phyloP scores from a whole-genome alignment of 129 eudicot genomes.

The Tanacetum coccineum region DNA sequence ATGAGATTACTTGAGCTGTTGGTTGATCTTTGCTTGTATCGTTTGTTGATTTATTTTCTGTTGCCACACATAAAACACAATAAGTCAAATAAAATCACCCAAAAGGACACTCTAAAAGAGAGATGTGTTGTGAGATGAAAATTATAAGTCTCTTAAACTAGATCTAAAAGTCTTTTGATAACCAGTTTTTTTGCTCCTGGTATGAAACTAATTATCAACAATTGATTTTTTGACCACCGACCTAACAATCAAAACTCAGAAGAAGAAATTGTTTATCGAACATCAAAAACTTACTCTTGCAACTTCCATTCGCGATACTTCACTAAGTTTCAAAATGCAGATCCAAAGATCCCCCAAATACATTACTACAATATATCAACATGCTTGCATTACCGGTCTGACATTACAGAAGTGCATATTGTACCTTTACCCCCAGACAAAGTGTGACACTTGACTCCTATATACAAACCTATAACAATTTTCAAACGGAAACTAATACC shows the following conservation, averaged over 20 bases:
- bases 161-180: no score
- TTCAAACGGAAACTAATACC: neutral
- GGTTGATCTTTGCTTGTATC: constrained; percentile 67
- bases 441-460: neutral
- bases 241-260: no score
- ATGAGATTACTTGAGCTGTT: constrained; percentile 43
- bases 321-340: no score
- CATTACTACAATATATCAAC: neutral
- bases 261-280: no score
- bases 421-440: neutral
- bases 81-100: neutral
- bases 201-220: no score
- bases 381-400: neutral
- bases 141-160: no score
- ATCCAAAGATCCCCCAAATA: neutral
- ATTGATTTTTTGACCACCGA: no score
- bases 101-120: no score
- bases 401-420: neutral
- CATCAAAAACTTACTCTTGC: no score
- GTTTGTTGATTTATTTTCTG: constrained; percentile 67
- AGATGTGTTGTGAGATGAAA: no score
- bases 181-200: no score
- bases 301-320: no score
- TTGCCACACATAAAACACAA: constrained; percentile 10
- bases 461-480: neutral